phyloP scores from a whole-genome alignment of 2,329 filamentous ascomycete species.

The Stagonosporopsis vannaccii region DNA sequence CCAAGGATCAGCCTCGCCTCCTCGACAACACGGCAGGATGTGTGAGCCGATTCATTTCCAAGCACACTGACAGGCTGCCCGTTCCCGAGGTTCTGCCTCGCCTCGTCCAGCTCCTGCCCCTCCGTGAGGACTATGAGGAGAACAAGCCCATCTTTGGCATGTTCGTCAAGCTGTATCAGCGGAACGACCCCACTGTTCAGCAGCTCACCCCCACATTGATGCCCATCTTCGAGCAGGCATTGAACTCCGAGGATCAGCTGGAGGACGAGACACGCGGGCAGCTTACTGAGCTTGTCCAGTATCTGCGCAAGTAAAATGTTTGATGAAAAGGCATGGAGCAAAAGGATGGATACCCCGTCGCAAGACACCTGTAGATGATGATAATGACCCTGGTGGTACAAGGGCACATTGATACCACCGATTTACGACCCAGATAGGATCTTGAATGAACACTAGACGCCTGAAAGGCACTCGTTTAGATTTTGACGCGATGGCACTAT shows the following conservation, averaged over 20 bases:
- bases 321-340: slow-evolving; percentile 25
- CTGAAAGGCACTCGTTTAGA: slow-evolving; percentile 7
- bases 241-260: slow-evolving; percentile 77
- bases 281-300: slow-evolving; percentile 69
- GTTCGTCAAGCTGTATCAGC: slow-evolving; percentile 83
- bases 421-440: slow-evolving; percentile 32
- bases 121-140: slow-evolving; percentile 95
- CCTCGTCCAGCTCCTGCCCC: slow-evolving; percentile 78
- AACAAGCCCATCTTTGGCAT: slow-evolving; percentile 93
- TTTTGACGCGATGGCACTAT: not conserved
- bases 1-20: slow-evolving; percentile 79
- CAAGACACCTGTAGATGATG: slow-evolving; percentile 33
- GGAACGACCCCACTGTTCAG: slow-evolving; percentile 72
- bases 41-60: slow-evolving; percentile 88
- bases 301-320: slow-evolving; percentile 50
- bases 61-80: slow-evolving; percentile 83
- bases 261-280: slow-evolving; percentile 73
- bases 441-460: slow-evolving; percentile 22
- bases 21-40: slow-evolving; percentile 95
- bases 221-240: slow-evolving; percentile 75
- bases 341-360: slow-evolving; percentile 36
- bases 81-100: slow-evolving; percentile 82
- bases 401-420: slow-evolving; percentile 29
- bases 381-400: slow-evolving; percentile 21
- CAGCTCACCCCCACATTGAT: slow-evolving; percentile 74